phyloP scores from a whole-genome alignment of 2,329 filamentous ascomycete species.

The Tolypocladium pustulatum region DNA sequence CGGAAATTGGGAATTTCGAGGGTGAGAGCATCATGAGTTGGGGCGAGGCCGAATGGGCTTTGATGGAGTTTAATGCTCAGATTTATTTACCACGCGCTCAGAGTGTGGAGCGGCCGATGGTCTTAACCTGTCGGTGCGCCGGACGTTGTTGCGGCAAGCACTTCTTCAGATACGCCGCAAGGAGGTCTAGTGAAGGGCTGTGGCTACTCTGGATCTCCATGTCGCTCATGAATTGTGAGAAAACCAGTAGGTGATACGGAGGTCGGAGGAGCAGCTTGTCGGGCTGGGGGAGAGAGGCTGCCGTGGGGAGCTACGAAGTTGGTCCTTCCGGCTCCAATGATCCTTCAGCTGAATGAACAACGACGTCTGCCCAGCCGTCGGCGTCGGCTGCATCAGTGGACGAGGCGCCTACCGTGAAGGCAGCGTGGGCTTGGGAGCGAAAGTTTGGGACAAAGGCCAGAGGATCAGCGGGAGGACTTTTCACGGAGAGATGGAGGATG shows the following conservation, averaged over 20 bases:
- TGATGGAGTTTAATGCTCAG: no score
- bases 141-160: slow-evolving; percentile 35
- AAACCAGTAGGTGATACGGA: slow-evolving; percentile 36
- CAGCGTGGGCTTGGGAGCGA: not conserved
- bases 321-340: not conserved
- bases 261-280: slow-evolving; percentile 35
- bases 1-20: slow-evolving; percentile 22
- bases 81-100: no score
- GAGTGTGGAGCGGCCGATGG: not conserved
- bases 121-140: slow-evolving; percentile 22
- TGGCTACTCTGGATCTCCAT: slow-evolving; percentile 38
- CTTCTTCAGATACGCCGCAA: slow-evolving; percentile 34
- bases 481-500: not conserved
- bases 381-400: not conserved
- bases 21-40: slow-evolving; percentile 31
- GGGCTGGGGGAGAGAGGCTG: slow-evolving; percentile 30
- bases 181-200: slow-evolving; percentile 30
- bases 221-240: slow-evolving; percentile 10
- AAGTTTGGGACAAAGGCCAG: not conserved
- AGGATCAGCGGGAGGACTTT: not conserved
- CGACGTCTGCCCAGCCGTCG: slow-evolving; percentile 8
- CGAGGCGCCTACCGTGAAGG: not conserved
- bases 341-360: not conserved
- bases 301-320: slow-evolving; percentile 25
- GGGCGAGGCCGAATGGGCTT: slow-evolving; percentile 32